Evolutionary conservation across 306 rosid genomes (phyloP).

Genomic region (Corylus heterophylla): DNA sequence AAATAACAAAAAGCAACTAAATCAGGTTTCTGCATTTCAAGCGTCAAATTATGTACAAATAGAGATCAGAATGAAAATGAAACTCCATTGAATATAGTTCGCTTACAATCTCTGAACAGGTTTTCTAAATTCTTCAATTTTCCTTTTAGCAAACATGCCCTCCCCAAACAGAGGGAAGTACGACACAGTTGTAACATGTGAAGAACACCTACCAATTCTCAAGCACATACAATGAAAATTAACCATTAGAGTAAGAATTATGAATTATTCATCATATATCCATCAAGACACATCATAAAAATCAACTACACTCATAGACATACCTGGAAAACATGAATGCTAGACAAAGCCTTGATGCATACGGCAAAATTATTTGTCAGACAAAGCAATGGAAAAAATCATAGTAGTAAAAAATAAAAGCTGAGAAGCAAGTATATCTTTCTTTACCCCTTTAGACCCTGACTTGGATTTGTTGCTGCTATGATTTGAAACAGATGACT

Average conservation of each 20-base stretch:
- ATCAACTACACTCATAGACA: background rate
- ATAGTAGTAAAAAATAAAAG: background rate
- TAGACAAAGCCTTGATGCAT: background rate
- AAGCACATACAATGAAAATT: background rate
- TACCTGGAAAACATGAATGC: background rate
- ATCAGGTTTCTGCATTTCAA: background rate
- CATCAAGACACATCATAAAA: background rate
- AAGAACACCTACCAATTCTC: background rate
- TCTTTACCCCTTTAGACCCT: constrained; percentile 63
- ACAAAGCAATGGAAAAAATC: background rate
- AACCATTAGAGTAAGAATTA: background rate
- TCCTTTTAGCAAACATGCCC: background rate
- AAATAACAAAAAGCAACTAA: background rate
- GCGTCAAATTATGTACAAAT: background rate
- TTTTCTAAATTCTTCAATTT: background rate
- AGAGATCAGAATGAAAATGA: background rate
- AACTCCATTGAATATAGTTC: background rate
- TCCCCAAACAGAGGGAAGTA: background rate
- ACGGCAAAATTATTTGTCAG: background rate
- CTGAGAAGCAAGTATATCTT: background rate
- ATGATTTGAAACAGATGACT: constrained; percentile 51
- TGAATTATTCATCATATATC: background rate
- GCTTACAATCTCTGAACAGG: background rate
- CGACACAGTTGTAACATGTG: background rate
- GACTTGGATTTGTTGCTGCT: constrained; percentile 65